phyloP scores from a whole-genome alignment of 768 basidiomycete species.

The Podaxis pistillaris region DNA sequence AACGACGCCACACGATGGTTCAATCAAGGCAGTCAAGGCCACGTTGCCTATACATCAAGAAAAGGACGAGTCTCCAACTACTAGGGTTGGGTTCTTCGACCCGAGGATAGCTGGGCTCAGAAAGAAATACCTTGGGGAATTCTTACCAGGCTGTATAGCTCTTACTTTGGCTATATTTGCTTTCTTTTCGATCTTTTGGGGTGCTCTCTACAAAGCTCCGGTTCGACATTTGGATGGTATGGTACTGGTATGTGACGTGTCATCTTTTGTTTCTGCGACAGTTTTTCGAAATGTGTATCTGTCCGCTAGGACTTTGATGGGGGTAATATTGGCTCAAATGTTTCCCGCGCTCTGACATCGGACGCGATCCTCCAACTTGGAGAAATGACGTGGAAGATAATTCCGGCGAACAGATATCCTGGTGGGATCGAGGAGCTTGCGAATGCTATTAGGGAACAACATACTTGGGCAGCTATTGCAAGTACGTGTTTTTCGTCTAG shows the following conservation, averaged over 20 bases:
- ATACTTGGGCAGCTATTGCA: conserved; percentile 51
- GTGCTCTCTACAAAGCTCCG: conserved; percentile 42
- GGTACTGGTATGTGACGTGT: conserved; percentile 41
- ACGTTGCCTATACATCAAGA: no score
- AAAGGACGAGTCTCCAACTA: no score
- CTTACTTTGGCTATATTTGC: conserved; percentile 29
- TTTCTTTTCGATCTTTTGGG: conserved; percentile 58
- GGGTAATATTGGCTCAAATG: conserved; percentile 44
- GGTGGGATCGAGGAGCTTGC: conserved; percentile 41
- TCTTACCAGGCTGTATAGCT: no score
- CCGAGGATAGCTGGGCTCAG: no score
- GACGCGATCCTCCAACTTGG: conserved; percentile 23
- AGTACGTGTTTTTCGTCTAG: conserved; percentile 28
- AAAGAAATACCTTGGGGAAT: no score
- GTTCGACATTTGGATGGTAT: conserved; percentile 43
- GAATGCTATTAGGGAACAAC: conserved; percentile 44
- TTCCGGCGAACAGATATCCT: conserved; percentile 41
- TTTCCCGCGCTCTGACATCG: conserved; percentile 28
- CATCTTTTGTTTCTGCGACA: not conserved
- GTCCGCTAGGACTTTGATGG: conserved; percentile 51
- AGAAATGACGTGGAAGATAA: conserved; percentile 44
- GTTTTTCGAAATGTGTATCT: not conserved
- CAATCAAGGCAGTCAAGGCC: no score
- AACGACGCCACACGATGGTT: no score
- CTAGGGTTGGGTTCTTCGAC: no score